phyloP scores from a whole-genome alignment of 257 asterid genomes.

The Nicotiana benthamiana region DNA sequence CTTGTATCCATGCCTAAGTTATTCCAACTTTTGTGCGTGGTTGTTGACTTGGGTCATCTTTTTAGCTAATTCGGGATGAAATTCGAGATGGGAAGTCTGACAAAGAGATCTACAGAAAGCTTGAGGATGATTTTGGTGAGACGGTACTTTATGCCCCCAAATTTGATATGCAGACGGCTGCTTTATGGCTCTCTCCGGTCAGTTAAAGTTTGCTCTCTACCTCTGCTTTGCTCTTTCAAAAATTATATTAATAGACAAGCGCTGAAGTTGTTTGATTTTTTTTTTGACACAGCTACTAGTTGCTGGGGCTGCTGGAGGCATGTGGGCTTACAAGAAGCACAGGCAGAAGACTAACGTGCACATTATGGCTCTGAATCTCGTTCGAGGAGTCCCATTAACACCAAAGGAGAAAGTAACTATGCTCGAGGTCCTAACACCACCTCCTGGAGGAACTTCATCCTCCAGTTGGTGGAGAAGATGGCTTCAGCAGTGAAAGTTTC shows the following conservation, averaged over 20 bases:
- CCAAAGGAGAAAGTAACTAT: slow-evolving; percentile 76
- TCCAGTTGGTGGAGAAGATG: slow-evolving; percentile 59
- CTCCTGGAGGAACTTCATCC: slow-evolving; percentile 35
- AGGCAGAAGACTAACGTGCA: slow-evolving; percentile 68
- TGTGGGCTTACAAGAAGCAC: slow-evolving; percentile 77
- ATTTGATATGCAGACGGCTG: slow-evolving; percentile 91
- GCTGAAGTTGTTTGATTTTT: slow-evolving; percentile 6
- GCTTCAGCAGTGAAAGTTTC: slow-evolving; percentile 24
- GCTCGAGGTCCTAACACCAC: slow-evolving; percentile 88
- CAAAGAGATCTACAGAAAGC: slow-evolving; percentile 77
- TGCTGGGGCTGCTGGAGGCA: slow-evolving; percentile 73
- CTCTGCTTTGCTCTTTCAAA: background rate
- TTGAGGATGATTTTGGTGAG: slow-evolving; percentile 88
- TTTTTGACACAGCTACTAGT: slow-evolving; percentile 41
- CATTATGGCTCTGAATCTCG: slow-evolving; percentile 79
- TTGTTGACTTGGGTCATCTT: background rate
- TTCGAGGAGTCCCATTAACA: slow-evolving; percentile 78
- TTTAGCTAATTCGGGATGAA: slow-evolving; percentile 70
- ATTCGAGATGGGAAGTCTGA: slow-evolving; percentile 68
- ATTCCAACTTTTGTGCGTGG: background rate
- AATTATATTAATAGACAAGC: background rate
- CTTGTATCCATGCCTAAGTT: background rate
- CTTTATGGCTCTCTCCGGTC: slow-evolving; percentile 88
- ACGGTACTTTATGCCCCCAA: slow-evolving; percentile 85
- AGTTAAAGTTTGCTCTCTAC: slow-evolving; percentile 13